phyloP scores from a whole-genome alignment of 2,329 filamentous ascomycete species.

The Tolypocladium tropicale region DNA sequence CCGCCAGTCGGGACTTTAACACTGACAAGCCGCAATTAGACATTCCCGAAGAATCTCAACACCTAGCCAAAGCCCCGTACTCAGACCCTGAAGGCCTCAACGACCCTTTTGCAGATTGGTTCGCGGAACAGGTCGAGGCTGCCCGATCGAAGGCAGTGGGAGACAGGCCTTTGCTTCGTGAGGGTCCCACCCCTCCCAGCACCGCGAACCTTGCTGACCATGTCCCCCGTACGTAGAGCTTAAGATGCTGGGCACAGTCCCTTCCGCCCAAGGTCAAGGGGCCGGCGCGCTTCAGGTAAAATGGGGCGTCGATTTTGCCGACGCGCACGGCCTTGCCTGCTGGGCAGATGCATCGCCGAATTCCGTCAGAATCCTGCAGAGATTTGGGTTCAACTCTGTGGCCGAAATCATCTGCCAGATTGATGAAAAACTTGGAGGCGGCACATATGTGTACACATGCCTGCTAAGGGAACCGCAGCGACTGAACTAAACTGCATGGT shows the following conservation, averaged over 20 bases:
- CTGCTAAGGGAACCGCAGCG: not conserved
- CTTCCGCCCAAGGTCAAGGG: not conserved
- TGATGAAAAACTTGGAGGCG: not conserved
- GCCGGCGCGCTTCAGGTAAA: not conserved
- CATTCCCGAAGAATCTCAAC: not conserved
- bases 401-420: not conserved
- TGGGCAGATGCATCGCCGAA: not conserved
- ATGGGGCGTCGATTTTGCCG: not conserved
- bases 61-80: not conserved
- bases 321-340: not conserved
- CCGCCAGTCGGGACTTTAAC: too few species aligned
- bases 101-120: not conserved
- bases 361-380: not conserved
- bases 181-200: not conserved
- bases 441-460: constrained; percentile 1
- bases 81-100: not conserved
- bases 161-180: not conserved
- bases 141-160: not conserved
- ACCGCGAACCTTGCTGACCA: not conserved
- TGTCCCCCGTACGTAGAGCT: not conserved
- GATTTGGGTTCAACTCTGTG: not conserved
- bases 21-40: not conserved
- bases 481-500: not conserved
- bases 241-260: not conserved
- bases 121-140: not conserved